A percentile compares a stretch with the other conserved stretches of the same genome.
phyloP scores from a whole-genome alignment of 2,329 filamentous ascomycete genomes.

The Nigrospora sphaerica region DNA sequence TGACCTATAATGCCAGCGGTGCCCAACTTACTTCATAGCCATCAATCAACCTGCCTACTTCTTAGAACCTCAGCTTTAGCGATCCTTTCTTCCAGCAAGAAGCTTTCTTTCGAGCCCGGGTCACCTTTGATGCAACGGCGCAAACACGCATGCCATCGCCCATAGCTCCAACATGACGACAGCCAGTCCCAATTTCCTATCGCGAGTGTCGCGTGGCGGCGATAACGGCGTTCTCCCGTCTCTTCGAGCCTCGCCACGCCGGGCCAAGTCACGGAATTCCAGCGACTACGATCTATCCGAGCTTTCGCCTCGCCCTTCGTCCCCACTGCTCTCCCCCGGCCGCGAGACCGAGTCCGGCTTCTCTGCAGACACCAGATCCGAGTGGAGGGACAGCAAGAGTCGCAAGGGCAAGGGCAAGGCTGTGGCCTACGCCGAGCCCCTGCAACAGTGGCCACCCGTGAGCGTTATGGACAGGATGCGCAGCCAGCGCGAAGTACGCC shows the following conservation, averaged over 20 bases:
- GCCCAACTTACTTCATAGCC: too few species aligned
- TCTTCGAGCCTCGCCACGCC: constrained; percentile 12
- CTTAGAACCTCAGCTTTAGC: too few species aligned
- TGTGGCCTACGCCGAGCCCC: constrained; percentile 11
- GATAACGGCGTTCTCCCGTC: constrained; percentile 8
- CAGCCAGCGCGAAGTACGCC: constrained; percentile 2
- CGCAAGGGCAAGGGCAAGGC: constrained; percentile 10
- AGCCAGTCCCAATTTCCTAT: constrained; percentile 15
- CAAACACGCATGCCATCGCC: too few species aligned
- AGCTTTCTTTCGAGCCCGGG: too few species aligned
- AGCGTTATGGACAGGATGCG: constrained; percentile 7
- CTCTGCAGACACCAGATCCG: too few species aligned
- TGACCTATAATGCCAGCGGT: too few species aligned
- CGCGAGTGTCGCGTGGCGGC: constrained; percentile 16
- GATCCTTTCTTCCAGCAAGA: too few species aligned
- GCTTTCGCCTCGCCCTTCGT: constrained; percentile 20
- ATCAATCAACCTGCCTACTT: too few species aligned
- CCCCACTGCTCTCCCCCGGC: constrained; percentile 15
- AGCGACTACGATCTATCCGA: constrained; percentile 21
- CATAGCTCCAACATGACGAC: constrained; percentile 12
- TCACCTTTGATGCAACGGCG: too few species aligned
- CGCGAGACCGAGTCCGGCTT: constrained; percentile 2
- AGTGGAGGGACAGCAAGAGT: background rate
- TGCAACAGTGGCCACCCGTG: constrained; percentile 4
- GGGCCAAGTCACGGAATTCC: constrained; percentile 10